Percentiles rank a stretch among this genome's conserved stretches.
phyloP scores from a whole-genome alignment of 768 basidiomycete genomes.

The Russula sp. region DNA sequence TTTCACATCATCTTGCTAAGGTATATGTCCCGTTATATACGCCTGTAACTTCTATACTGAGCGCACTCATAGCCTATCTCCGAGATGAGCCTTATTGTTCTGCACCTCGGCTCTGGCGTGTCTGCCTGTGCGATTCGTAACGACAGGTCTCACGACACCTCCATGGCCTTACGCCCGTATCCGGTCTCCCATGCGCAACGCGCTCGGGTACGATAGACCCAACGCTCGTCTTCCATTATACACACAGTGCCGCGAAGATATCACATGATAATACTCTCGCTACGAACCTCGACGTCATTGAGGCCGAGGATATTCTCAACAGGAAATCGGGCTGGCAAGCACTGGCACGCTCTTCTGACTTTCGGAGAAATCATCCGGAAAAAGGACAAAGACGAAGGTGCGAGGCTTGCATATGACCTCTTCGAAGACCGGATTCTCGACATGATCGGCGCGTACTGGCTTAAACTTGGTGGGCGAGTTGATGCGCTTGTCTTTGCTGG shows the following conservation, averaged over 20 bases:
- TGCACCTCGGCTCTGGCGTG: background rate
- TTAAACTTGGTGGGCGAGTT: slow-evolving; percentile 60
- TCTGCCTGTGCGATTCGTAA: slow-evolving; percentile 25
- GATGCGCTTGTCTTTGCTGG: slow-evolving; percentile 60
- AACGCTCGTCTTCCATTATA: slow-evolving; percentile 82
- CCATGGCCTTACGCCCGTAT: slow-evolving; percentile 89
- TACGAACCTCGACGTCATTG: slow-evolving; percentile 43
- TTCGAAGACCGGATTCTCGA: slow-evolving; percentile 71
- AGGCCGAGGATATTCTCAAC: slow-evolving; percentile 72
- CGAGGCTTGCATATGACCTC: slow-evolving; percentile 66
- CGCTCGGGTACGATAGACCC: slow-evolving; percentile 82
- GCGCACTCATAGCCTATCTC: background rate
- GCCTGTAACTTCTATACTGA: background rate
- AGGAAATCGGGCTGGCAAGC: slow-evolving; percentile 73
- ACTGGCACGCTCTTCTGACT: slow-evolving; percentile 77
- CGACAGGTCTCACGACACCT: slow-evolving; percentile 77
- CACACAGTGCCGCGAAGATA: slow-evolving; percentile 46
- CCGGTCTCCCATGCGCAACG: slow-evolving; percentile 84
- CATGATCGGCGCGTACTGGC: slow-evolving; percentile 67
- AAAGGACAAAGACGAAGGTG: slow-evolving; percentile 32
- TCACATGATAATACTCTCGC: slow-evolving; percentile 45
- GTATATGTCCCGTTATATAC: too few species aligned
- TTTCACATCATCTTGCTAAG: background rate
- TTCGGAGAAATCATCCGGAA: slow-evolving; percentile 59
- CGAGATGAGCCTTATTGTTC: background rate